Percentiles rank a stretch among this genome's conserved stretches.
Conservation (phyloP, 2,329 filamentous ascomycete genomes). For the Cadophora gregata region DNA sequence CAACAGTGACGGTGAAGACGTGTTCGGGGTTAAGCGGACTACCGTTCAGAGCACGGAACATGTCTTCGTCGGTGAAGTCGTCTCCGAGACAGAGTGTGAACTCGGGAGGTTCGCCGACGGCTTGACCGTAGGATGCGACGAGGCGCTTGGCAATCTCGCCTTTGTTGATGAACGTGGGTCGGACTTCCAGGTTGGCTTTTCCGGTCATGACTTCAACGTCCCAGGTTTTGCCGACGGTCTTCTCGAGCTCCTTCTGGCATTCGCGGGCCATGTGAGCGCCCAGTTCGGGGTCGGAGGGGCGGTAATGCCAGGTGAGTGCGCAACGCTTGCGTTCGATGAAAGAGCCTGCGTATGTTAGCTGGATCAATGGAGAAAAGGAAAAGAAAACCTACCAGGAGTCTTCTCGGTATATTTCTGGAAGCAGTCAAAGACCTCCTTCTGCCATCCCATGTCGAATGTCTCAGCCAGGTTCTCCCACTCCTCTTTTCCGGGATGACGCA, state of each 20-base stretch:
- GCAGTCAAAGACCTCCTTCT: slow-evolving; percentile 79
- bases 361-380: background rate
- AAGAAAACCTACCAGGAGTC: slow-evolving; percentile 69
- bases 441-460: slow-evolving; percentile 90
- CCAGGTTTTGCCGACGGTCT: slow-evolving; percentile 76
- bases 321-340: slow-evolving; percentile 96
- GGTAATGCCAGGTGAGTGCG: slow-evolving; percentile 96
- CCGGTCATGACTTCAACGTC: slow-evolving; percentile 97
- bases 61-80: slow-evolving; percentile 97
- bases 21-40: slow-evolving; percentile 64
- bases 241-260: slow-evolving; percentile 82
- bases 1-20: slow-evolving; percentile 90
- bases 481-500: slow-evolving; percentile 76
- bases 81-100: slow-evolving; percentile 93
- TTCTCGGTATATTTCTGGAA: slow-evolving; percentile 90
- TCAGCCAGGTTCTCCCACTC: slow-evolving; percentile 91
- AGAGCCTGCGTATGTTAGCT: slow-evolving; percentile 61
- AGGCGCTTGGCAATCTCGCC: slow-evolving; percentile 90
- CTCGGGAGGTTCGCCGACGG: slow-evolving; percentile 66
- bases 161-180: slow-evolving; percentile 98
- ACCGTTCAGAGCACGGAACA: slow-evolving; percentile 82
- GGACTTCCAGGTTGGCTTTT: slow-evolving; percentile 95
- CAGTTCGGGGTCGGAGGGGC: slow-evolving; percentile 85
- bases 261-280: slow-evolving; percentile 80
- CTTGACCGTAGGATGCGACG: slow-evolving; percentile 70